Percentiles rank a stretch among this genome's conserved stretches.
Evolutionary conservation across 2,329 filamentous ascomycete genomes (phyloP).

Genomic region (Epichloe glyceriae): DNA sequence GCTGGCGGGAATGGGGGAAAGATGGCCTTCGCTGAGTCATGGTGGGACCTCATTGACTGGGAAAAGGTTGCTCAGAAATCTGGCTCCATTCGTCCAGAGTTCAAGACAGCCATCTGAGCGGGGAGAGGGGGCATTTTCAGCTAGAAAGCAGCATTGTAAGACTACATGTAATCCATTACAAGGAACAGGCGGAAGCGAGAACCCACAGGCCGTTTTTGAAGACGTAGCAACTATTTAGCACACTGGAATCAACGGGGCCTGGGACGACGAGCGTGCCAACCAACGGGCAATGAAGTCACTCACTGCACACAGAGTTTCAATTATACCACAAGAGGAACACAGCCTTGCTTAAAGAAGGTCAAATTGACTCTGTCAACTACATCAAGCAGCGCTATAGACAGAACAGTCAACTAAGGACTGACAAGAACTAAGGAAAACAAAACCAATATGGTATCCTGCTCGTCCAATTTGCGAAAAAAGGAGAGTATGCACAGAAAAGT

Average conservation of each 20-base stretch:
- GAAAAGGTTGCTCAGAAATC: slow-evolving; percentile 43
- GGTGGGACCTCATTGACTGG: slow-evolving; percentile 91
- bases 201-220: neutral
- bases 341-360: neutral
- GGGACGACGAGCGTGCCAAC: too few relatives aligned
- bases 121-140: too few relatives aligned
- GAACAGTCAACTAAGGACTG: neutral
- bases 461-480: slow-evolving; percentile 8
- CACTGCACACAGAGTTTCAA: neutral
- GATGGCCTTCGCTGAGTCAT: slow-evolving; percentile 57
- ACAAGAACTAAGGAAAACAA: slow-evolving; percentile 1
- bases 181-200: neutral
- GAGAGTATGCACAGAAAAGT: slow-evolving; percentile 5
- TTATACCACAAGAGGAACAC: neutral
- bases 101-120: slow-evolving; percentile 13
- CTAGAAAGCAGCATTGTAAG: slow-evolving; percentile 5
- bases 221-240: neutral
- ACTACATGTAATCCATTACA: slow-evolving; percentile 1
- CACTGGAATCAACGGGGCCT: neutral
- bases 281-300: neutral
- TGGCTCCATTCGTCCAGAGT: slow-evolving; percentile 21
- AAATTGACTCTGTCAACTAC: neutral
- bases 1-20: slow-evolving; percentile 55
- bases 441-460: slow-evolving; percentile 13
- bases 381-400: neutral